phyloP scores from a whole-genome alignment of 1,139 yeast genomes.

The Wickerhamomyces sp. region DNA sequence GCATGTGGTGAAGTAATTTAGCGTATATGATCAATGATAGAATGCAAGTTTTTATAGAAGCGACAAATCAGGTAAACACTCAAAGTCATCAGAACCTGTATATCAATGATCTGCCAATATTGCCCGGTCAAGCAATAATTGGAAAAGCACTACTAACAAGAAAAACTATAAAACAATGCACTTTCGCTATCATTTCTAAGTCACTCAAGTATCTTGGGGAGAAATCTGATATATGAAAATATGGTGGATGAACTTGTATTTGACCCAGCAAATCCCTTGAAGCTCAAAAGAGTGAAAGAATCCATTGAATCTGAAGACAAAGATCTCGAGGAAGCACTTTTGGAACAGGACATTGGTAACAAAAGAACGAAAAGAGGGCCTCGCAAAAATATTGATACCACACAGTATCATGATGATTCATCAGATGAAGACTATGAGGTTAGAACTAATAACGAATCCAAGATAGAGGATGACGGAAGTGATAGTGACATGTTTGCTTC shows the following conservation, averaged over 20 bases:
- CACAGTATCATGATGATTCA: constrained; percentile 19
- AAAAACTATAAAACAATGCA: too few relatives aligned
- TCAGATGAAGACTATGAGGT: constrained; percentile 14
- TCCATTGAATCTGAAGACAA: not conserved
- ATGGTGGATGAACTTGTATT: constrained; percentile 1
- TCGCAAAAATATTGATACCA: constrained; percentile 5
- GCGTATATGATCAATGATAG: too few relatives aligned
- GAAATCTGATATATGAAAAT: not conserved
- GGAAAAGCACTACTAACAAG: too few relatives aligned
- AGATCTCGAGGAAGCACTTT: constrained; percentile 1
- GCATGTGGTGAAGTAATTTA: constrained; percentile 18
- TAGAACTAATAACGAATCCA: not conserved
- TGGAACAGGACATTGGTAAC: constrained; percentile 13
- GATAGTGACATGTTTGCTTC: constrained; percentile 22
- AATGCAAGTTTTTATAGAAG: too few relatives aligned
- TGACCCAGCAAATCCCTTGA: constrained; percentile 12
- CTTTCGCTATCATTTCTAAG: too few relatives aligned
- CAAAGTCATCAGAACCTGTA: too few relatives aligned
- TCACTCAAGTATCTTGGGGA: too few relatives aligned
- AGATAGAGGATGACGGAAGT: constrained; percentile 7
- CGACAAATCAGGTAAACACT: too few relatives aligned
- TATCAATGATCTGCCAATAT: too few relatives aligned
- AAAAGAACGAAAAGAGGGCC: constrained; percentile 2
- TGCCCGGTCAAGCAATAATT: too few relatives aligned
- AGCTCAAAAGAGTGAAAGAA: constrained; percentile 2